phyloP scores from a whole-genome alignment of 2,329 filamentous ascomycete genomes.

The Apiospora phragmitis region DNA sequence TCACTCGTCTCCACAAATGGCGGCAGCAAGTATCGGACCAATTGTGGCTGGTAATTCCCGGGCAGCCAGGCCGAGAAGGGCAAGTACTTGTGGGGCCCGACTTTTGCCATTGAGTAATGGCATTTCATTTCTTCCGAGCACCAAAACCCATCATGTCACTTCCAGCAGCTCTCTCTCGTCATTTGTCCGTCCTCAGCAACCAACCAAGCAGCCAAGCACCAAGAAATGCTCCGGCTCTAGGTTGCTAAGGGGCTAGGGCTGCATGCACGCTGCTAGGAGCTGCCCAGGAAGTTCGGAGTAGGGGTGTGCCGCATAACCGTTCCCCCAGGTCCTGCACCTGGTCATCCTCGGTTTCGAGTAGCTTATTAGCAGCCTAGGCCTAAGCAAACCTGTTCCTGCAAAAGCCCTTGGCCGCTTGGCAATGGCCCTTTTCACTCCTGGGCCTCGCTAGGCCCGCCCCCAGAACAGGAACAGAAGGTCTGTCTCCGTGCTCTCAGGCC shows the following conservation, averaged over 20 bases:
- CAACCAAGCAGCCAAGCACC: too few relatives aligned
- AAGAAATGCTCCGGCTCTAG: too few relatives aligned
- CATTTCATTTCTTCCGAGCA: neutral
- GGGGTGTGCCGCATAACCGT: too few relatives aligned
- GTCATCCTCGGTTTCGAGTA: neutral
- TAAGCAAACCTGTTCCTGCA: neutral
- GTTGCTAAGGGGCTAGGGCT: too few relatives aligned
- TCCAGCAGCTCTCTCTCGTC: neutral
- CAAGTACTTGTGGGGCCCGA: neutral
- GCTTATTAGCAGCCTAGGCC: neutral
- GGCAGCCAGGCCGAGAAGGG: neutral
- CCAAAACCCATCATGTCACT: neutral
- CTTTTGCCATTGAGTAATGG: neutral
- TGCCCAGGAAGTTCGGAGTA: too few relatives aligned
- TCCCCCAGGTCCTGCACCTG: neutral
- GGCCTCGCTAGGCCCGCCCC: neutral
- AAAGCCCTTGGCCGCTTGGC: neutral
- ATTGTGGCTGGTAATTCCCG: neutral
- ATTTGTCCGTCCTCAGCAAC: neutral
- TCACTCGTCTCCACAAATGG: neutral
- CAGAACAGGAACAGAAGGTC: neutral
- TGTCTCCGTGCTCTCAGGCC: neutral
- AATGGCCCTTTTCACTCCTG: neutral
- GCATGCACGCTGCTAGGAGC: neutral
- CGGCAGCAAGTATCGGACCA: neutral